A percentile compares a stretch with the other conserved stretches of the same genome.
These are phyloP conservation scores for Agaricus sinodeliciosus DNA, from an alignment of 768 basidiomycete genomes.

Conservation along the genomic window DNA sequence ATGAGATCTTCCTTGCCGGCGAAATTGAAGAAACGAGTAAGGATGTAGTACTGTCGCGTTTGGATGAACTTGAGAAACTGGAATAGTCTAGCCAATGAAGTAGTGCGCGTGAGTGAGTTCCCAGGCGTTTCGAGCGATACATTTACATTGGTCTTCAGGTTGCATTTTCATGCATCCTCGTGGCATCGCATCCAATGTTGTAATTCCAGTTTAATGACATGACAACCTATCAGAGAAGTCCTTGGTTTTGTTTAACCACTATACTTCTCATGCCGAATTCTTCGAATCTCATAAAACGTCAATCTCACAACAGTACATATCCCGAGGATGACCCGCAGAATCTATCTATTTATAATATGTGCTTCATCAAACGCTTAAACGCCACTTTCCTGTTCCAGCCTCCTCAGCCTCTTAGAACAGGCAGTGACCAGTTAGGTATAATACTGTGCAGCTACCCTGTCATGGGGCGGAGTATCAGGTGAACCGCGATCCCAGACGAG, in stretches of 20 bases:
- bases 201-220: background rate
- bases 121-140: background rate
- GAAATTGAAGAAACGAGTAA: constrained; percentile 99
- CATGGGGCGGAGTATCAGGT: background rate
- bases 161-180: background rate
- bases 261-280: background rate
- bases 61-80: constrained; percentile 91
- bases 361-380: constrained; percentile 2
- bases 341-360: background rate
- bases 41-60: constrained; percentile 83
- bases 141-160: background rate
- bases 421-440: background rate
- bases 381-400: background rate
- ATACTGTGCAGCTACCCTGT: background rate
- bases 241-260: background rate
- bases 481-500: background rate
- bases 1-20: constrained; percentile 97
- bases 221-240: constrained; percentile 2
- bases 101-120: background rate
- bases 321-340: constrained; percentile 6
- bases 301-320: background rate
- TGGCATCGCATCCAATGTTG: constrained; percentile 2
- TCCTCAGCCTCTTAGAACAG: background rate
- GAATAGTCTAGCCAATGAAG: constrained; percentile 40
- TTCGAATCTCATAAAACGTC: background rate